Percentiles rank a stretch among this genome's conserved stretches.
Conservation (phyloP, 352 stramenopile genomes). For the Plasmopara muralis region DNA sequence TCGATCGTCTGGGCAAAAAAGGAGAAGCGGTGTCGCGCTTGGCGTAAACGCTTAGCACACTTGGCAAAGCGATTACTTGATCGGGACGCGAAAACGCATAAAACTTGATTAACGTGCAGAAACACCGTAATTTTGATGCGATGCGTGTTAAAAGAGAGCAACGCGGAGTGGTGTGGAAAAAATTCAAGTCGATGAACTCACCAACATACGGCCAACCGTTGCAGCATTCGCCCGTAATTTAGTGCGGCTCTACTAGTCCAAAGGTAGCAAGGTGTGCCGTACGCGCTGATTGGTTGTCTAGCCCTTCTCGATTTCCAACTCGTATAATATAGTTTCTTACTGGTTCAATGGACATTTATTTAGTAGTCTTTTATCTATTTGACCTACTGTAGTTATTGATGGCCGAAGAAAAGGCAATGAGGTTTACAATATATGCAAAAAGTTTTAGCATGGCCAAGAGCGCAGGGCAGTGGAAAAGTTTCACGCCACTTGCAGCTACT, state of each 20-base stretch:
- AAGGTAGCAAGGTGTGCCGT: slow-evolving; percentile 25
- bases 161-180: slow-evolving; percentile 6
- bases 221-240: slow-evolving; percentile 15
- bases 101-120: slow-evolving; percentile 21
- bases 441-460: no score
- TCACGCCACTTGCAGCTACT: slow-evolving; percentile 8
- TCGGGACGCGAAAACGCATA: slow-evolving; percentile 13
- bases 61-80: slow-evolving; percentile 14
- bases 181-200: slow-evolving; percentile 6
- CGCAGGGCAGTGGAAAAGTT: no score
- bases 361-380: slow-evolving; percentile 1
- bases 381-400: slow-evolving; percentile 13
- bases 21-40: slow-evolving; percentile 66
- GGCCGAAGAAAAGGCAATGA: no score
- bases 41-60: slow-evolving; percentile 71
- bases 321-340: slow-evolving; percentile 31
- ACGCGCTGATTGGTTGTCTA: slow-evolving; percentile 19
- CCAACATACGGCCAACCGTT: slow-evolving; percentile 16
- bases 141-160: slow-evolving; percentile 11
- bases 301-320: slow-evolving; percentile 17
- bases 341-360: slow-evolving; percentile 4
- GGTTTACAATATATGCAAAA: no score
- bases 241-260: slow-evolving; percentile 22
- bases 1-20: slow-evolving; percentile 68
- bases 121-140: slow-evolving; percentile 25